These are phyloP conservation scores for Tricholoma sp. DNA, from an alignment of 768 basidiomycete species.

Conservation along the genomic window DNA sequence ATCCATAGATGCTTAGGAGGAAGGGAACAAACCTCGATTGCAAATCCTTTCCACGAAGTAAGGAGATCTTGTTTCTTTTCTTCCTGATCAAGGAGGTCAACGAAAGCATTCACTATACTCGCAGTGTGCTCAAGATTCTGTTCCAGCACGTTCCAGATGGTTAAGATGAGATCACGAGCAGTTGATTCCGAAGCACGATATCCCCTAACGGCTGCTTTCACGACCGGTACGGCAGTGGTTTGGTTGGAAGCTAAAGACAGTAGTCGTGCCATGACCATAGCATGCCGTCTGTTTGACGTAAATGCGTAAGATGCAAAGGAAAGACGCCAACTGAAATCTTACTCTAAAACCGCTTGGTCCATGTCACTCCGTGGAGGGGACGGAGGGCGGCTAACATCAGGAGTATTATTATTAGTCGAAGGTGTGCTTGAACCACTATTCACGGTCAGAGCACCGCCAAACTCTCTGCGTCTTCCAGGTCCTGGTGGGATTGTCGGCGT, in stretches of 20 bases:
- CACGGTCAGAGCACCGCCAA: constrained; percentile 54
- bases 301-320: neutral
- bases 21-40: constrained; percentile 57
- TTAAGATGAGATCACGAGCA: constrained; percentile 82
- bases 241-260: constrained; percentile 54
- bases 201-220: constrained; percentile 72
- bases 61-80: constrained; percentile 80
- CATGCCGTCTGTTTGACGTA: constrained; percentile 49
- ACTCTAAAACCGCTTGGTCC: constrained; percentile 56
- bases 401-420: constrained; percentile 15
- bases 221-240: constrained; percentile 50
- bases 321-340: constrained; percentile 17
- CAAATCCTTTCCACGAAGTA: constrained; percentile 78
- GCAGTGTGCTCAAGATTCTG: constrained; percentile 63
- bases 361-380: constrained; percentile 39
- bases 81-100: constrained; percentile 73
- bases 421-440: constrained; percentile 16
- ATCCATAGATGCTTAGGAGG: neutral
- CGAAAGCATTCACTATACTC: constrained; percentile 64
- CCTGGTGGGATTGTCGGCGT: constrained; percentile 18
- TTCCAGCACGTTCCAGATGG: constrained; percentile 71
- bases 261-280: constrained; percentile 60
- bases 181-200: constrained; percentile 74
- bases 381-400: constrained; percentile 28
- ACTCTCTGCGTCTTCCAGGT: constrained; percentile 49